Evolutionary conservation across 208 protist genomes (phyloP).

Genomic region (Crithidia brevicula): DNA sequence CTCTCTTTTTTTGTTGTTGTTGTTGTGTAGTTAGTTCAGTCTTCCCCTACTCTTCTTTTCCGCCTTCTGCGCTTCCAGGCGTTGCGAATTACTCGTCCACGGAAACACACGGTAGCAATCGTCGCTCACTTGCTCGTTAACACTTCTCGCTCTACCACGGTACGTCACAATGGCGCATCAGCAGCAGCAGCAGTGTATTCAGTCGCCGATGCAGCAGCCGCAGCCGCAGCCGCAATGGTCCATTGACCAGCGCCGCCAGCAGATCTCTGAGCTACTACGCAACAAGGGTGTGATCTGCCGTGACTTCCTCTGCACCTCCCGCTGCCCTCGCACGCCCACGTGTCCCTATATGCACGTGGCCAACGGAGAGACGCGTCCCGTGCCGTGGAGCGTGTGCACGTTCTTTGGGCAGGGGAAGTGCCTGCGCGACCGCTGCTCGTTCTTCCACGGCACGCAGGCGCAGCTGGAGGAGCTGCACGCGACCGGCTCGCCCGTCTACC

Average conservation of each 20-base stretch:
- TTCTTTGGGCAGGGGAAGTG: constrained; percentile 76
- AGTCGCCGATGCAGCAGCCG: neutral
- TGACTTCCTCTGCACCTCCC: constrained; percentile 46
- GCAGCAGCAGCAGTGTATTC: constrained; percentile 2
- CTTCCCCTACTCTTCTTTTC: too few relatives aligned
- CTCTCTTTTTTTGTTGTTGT: too few relatives aligned
- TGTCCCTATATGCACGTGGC: constrained; percentile 85
- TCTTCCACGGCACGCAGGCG: constrained; percentile 73
- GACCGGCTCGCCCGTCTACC: constrained; percentile 45
- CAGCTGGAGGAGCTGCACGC: constrained; percentile 64
- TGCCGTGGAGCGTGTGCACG: constrained; percentile 70
- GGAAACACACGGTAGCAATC: too few relatives aligned
- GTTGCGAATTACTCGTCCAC: too few relatives aligned
- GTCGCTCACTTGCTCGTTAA: neutral
- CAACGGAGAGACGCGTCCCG: constrained; percentile 54
- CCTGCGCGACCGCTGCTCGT: constrained; percentile 70
- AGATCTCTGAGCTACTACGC: constrained; percentile 62
- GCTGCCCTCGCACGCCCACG: constrained; percentile 40
- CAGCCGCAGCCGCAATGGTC: constrained; percentile 24
- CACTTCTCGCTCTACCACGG: neutral
- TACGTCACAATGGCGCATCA: constrained; percentile 1
- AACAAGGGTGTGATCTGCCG: constrained; percentile 81
- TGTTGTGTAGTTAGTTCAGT: too few relatives aligned
- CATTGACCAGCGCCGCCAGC: constrained; percentile 40
- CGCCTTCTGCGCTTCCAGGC: too few relatives aligned